These are phyloP conservation scores for Erodium texanum DNA, from an alignment of 441 rosid species.

Conservation along the genomic window DNA sequence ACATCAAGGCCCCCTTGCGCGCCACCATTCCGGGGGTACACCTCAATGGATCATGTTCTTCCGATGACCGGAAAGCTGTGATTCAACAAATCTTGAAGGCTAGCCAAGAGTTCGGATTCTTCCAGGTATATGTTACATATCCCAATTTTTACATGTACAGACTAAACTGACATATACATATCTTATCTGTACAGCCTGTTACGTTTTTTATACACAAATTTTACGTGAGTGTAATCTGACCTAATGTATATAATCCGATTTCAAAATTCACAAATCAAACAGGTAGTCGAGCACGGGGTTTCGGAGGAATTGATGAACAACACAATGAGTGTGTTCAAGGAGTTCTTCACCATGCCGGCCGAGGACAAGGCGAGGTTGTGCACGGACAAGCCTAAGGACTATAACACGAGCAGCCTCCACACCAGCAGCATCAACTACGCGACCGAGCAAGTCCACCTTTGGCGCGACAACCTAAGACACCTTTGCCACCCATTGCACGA, in stretches of 20 bases:
- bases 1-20: neutral
- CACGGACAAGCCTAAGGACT: slow-evolving; percentile 6
- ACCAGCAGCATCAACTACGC: slow-evolving; percentile 17
- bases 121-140: slow-evolving; percentile 19
- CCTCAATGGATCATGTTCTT: slow-evolving; percentile 10
- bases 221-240: no score
- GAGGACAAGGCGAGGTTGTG: slow-evolving; percentile 6
- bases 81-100: slow-evolving; percentile 23
- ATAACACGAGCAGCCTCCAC: slow-evolving; percentile 13
- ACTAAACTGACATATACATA: no score
- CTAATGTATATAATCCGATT: no score
- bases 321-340: slow-evolving; percentile 21
- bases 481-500: slow-evolving; percentile 29
- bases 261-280: neutral
- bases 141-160: neutral
- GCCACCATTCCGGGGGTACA: slow-evolving; percentile 21
- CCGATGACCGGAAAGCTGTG: neutral
- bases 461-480: slow-evolving; percentile 35
- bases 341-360: slow-evolving; percentile 15
- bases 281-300: slow-evolving; percentile 27
- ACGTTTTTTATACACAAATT: no score
- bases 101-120: slow-evolving; percentile 30
- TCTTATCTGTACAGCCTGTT: no score
- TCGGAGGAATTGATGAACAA: slow-evolving; percentile 18
- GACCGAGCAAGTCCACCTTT: slow-evolving; percentile 23